Percentiles rank a stretch among this genome's conserved stretches.
These are phyloP conservation scores for Phytophthora rubi DNA, from an alignment of 352 stramenopile species.

Conservation along the genomic window DNA sequence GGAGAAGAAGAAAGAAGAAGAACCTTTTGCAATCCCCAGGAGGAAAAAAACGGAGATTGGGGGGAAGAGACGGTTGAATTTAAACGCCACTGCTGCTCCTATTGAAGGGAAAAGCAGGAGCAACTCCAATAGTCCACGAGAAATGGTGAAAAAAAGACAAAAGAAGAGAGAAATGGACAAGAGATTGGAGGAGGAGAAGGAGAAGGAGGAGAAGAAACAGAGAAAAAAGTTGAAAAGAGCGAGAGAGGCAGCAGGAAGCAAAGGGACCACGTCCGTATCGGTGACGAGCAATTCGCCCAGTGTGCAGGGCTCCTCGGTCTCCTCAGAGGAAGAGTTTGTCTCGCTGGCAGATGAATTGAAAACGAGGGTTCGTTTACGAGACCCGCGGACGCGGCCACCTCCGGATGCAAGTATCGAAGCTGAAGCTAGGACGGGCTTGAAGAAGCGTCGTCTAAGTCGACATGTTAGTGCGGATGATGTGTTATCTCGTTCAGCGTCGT, in stretches of 20 bases:
- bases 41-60: conserved; percentile 21
- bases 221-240: conserved; percentile 27
- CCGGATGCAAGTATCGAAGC: conserved; percentile 14
- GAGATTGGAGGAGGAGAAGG: background rate
- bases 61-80: conserved; percentile 8
- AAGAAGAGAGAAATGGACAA: conserved; percentile 8
- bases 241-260: conserved; percentile 2
- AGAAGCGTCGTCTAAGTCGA: conserved; percentile 33
- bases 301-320: conserved; percentile 4
- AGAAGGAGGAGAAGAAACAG: conserved; percentile 24
- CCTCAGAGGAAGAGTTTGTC: conserved; percentile 13
- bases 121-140: too few relatives aligned
- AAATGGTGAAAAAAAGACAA: conserved; percentile 10
- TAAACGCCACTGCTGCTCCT: background rate
- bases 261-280: background rate
- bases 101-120: background rate
- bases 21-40: conserved; percentile 44
- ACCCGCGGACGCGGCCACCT: background rate
- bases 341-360: background rate
- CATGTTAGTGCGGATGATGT: conserved; percentile 26
- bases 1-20: conserved; percentile 1
- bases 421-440: conserved; percentile 9
- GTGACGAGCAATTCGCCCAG: conserved; percentile 14
- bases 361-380: conserved; percentile 2
- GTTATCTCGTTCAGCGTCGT: conserved; percentile 20